phyloP scores from a whole-genome alignment of 495 filamentous ascomycete species.

The Penicillium malachiteum region DNA sequence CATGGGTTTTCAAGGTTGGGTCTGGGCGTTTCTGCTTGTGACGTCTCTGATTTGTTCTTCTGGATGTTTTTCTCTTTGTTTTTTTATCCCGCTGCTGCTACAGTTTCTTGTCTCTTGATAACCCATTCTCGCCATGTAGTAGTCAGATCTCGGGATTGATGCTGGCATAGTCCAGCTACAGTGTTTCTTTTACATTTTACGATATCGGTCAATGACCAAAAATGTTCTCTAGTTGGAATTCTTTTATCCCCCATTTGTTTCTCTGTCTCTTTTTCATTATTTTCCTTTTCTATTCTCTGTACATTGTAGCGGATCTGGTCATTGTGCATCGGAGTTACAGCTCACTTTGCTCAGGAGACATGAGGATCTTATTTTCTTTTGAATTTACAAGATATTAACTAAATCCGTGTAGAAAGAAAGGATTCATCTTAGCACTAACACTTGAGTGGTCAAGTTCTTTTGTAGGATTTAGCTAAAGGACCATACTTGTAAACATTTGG shows the following conservation, averaged over 20 bases:
- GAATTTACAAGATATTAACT: neutral
- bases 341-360: neutral
- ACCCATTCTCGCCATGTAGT: slow-evolving; percentile 5
- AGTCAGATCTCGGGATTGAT: slow-evolving; percentile 1
- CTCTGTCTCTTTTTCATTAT: neutral
- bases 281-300: neutral
- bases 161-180: neutral
- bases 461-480: too few relatives aligned
- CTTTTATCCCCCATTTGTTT: neutral
- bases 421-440: too few relatives aligned
- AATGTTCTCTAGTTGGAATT: neutral
- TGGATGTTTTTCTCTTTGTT: slow-evolving; percentile 1
- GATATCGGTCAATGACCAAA: neutral
- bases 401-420: too few relatives aligned
- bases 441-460: too few relatives aligned
- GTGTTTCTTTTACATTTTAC: slow-evolving; percentile 3
- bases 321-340: neutral
- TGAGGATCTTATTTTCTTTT: neutral
- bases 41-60: neutral
- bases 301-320: neutral
- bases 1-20: neutral
- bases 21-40: too few relatives aligned
- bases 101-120: neutral
- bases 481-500: too few relatives aligned
- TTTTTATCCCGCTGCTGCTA: neutral